A percentile compares a stretch with the other conserved stretches of the same genome.
phyloP scores from a whole-genome alignment of 2,329 filamentous ascomycete genomes.

The Fusarium newnesense region DNA sequence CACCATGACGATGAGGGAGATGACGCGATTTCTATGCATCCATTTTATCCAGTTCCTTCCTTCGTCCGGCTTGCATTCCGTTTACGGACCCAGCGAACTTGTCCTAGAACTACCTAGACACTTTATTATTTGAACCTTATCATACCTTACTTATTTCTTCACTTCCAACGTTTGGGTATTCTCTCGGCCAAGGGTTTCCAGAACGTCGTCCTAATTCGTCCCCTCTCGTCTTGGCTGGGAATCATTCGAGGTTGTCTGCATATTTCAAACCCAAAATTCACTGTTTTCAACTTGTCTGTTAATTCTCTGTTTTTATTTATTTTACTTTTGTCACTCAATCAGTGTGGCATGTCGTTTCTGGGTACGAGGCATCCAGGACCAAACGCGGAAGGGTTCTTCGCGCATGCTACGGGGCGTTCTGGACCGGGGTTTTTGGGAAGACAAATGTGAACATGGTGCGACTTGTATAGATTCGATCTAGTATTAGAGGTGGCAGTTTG shows the following conservation, averaged over 20 bases:
- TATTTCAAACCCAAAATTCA: conserved; percentile 26
- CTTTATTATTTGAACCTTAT: conserved; percentile 44
- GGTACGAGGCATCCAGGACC: conserved; percentile 44
- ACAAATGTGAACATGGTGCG: conserved; percentile 46
- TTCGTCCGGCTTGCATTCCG: conserved; percentile 36
- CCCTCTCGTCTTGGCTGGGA: conserved; percentile 33
- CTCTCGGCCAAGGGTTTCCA: conserved; percentile 36
- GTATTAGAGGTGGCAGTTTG: conserved; percentile 45
- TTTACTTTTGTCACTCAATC: conserved; percentile 13
- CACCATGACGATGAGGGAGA: conserved; percentile 34
- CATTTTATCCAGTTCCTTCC: conserved; percentile 38
- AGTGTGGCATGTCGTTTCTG: conserved; percentile 45
- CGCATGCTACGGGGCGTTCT: conserved; percentile 46
- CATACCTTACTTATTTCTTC: conserved; percentile 34
- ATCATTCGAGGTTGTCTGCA: conserved; percentile 31
- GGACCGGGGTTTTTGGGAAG: conserved; percentile 43
- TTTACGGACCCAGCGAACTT: conserved; percentile 39
- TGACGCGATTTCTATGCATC: conserved; percentile 38
- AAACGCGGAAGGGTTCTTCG: conserved; percentile 41
- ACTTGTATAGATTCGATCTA: conserved; percentile 47
- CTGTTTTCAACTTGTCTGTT: conserved; percentile 23
- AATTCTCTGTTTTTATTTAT: conserved; percentile 31
- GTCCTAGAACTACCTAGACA: conserved; percentile 45
- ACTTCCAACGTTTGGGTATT: conserved; percentile 44
- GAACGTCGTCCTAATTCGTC: conserved; percentile 40